Percentiles rank a stretch among this genome's conserved stretches.
These are phyloP conservation scores for Elsinoe arachidis DNA, from an alignment of 2,329 filamentous ascomycete species.

Conservation along the genomic window DNA sequence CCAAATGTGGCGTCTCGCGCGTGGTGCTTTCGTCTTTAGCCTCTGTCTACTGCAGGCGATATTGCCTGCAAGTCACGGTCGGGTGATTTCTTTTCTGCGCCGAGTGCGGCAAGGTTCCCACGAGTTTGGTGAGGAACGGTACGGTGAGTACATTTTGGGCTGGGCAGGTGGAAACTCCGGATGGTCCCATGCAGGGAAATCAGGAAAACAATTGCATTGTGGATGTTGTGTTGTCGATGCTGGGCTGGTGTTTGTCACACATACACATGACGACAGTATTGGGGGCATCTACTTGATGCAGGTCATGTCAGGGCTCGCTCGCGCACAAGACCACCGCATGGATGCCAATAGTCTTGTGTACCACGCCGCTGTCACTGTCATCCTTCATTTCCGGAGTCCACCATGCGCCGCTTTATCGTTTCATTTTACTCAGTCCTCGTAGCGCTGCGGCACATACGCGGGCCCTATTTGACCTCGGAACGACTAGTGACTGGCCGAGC, in stretches of 20 bases:
- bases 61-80: not conserved
- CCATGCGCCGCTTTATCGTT: conserved; percentile 4
- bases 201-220: not conserved
- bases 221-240: not conserved
- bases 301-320: not conserved
- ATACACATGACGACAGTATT: not conserved
- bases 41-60: not conserved
- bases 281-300: not conserved
- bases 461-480: too few species aligned
- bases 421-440: not conserved
- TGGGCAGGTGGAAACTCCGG: not conserved
- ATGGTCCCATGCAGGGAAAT: not conserved
- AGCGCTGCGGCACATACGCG: too few species aligned
- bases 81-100: not conserved
- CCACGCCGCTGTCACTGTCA: not conserved
- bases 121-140: conserved; percentile 1
- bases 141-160: not conserved
- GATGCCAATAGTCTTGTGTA: conserved; percentile 6
- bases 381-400: not conserved
- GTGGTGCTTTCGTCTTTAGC: not conserved
- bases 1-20: conserved; percentile 1
- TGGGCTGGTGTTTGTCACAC: not conserved
- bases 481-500: too few species aligned
- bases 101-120: conserved; percentile 4
- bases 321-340: conserved; percentile 5